phyloP scores from a whole-genome alignment of 2,329 filamentous ascomycete species.

The Aspergillus novoparasiticus region DNA sequence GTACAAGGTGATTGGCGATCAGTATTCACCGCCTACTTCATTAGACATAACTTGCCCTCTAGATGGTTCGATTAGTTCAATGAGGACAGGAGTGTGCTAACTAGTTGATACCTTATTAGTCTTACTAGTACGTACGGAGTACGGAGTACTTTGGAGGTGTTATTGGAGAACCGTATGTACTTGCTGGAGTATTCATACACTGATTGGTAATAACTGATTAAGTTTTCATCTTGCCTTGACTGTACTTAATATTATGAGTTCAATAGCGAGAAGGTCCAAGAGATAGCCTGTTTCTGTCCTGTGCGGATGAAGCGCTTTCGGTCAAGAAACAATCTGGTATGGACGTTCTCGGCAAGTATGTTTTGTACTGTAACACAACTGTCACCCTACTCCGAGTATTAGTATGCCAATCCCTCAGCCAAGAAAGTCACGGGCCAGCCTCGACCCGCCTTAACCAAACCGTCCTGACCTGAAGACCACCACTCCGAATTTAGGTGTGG shows the following conservation, averaged over 20 bases:
- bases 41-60: background rate
- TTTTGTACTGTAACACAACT: background rate
- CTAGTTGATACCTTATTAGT: background rate
- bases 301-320: background rate
- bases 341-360: background rate
- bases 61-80: background rate
- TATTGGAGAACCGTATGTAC: background rate
- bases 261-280: background rate
- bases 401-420: background rate
- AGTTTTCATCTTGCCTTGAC: background rate
- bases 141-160: background rate
- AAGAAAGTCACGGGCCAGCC: slow-evolving; percentile 3
- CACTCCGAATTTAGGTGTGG: background rate
- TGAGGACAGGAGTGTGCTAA: background rate
- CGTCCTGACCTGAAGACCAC: slow-evolving; percentile 3
- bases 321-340: background rate
- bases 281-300: background rate
- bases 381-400: background rate
- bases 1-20: no score
- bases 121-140: background rate
- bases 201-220: background rate
- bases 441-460: slow-evolving; percentile 11
- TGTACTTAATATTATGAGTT: background rate
- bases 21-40: background rate
- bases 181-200: background rate